Base-by-base conservation (phyloP, 352 stramenopile species). In the Globisporangium lucens region DNA sequence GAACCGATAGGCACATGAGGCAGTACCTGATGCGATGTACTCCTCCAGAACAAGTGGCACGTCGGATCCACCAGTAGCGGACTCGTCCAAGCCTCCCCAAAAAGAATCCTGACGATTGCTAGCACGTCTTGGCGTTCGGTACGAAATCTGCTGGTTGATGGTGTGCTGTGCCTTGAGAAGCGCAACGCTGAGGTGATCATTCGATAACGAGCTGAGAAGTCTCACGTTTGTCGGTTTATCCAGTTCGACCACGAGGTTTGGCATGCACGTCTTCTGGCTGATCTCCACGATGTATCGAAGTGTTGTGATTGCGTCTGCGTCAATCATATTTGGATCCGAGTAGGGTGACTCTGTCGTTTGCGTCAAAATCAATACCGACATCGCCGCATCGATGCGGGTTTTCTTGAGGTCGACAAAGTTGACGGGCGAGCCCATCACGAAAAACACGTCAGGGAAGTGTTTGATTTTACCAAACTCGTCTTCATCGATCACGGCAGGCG, bases 231-330 rank as follows among this genome's bases (percentile, higher is more conserved):
- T 89, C 4, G 83, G 72, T 17, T 87, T 85, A 35, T 88, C 85
- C 0, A 94, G 66, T 56, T 94, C 86, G 0, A 92, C 82, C 0
- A 94, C 78, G 22, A 94, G 67, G 51, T 92, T 94, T 1, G 81
- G 84, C 75, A 90, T 89, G 24, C 65, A 63, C 5, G 75, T 79
- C 27, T 77, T 81, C 63, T 90, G 82, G 36, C 78, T 89, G 63
- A 89, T 91, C 76, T 94, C 86, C 15, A 94, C 77, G 27, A 94
- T 94, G 62, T 90, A 92, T 1, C 83, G 82, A 66, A 94, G 74
- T 35, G 83, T 90, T 6, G 86, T 94, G 68, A 94, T 94, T 10
- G 86, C 86, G 58, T 94, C 81, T 5, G 86, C 83, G 52, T 94
- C 86, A 6, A 94, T 75, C 86, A 94, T 94, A 59, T 94, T 94